phyloP scores from a whole-genome alignment of 768 basidiomycete genomes.

The Asterophora lycoperdoides region DNA sequence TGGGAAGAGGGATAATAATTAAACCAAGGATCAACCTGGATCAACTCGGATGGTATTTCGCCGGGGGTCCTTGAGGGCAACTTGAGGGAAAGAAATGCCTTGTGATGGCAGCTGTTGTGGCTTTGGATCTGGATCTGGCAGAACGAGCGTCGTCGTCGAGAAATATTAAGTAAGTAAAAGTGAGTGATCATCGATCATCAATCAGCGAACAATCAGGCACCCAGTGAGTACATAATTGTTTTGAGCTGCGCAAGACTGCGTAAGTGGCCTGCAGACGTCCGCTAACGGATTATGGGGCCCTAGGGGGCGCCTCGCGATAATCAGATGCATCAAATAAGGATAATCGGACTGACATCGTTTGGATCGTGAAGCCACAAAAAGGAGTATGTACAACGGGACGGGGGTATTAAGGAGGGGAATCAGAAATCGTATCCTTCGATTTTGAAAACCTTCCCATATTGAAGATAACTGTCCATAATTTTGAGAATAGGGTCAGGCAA shows the following conservation, averaged over 20 bases:
- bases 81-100: too few species aligned
- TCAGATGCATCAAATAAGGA: neutral
- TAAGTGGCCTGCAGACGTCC: too few species aligned
- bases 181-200: too few species aligned
- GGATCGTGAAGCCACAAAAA: neutral
- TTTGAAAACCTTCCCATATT: slow-evolving; percentile 84
- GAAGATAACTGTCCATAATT: slow-evolving; percentile 89
- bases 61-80: neutral
- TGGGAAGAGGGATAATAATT: too few species aligned
- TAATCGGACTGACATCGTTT: neutral
- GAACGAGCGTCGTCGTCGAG: too few species aligned
- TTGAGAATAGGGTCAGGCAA: slow-evolving; percentile 85
- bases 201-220: too few species aligned
- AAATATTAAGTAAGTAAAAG: too few species aligned
- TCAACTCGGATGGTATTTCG: neutral
- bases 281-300: too few species aligned
- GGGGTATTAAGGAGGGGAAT: slow-evolving; percentile 13
- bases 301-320: neutral
- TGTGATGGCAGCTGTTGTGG: too few species aligned
- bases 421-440: slow-evolving; percentile 84
- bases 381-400: slow-evolving; percentile 1
- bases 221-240: too few species aligned
- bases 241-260: too few species aligned
- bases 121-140: too few species aligned
- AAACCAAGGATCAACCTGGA: neutral